Evolutionary conservation across 2,329 filamentous ascomycete species (phyloP).

Genomic region (Fusarium luffae): DNA sequence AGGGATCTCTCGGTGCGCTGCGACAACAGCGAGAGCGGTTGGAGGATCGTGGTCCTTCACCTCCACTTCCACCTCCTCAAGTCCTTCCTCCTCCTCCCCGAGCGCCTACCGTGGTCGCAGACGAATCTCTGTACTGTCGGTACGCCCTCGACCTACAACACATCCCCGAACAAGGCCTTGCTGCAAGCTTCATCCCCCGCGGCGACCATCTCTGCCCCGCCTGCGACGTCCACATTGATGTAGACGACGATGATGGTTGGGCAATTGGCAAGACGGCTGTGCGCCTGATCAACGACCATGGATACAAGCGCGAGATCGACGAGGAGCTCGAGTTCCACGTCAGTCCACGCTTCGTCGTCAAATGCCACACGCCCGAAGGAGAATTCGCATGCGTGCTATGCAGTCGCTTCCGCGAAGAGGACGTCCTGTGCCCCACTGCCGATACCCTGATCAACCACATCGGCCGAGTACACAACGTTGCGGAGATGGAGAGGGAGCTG

Average conservation of each 20-base stretch:
- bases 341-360: slow-evolving; percentile 40
- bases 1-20: slow-evolving; percentile 36
- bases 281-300: slow-evolving; percentile 18
- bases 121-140: slow-evolving; percentile 38
- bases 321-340: slow-evolving; percentile 41
- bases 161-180: slow-evolving; percentile 20
- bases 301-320: slow-evolving; percentile 36
- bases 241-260: slow-evolving; percentile 40
- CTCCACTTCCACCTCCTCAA: not conserved
- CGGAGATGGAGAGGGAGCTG: slow-evolving; percentile 38
- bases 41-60: slow-evolving; percentile 5
- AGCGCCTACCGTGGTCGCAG: slow-evolving; percentile 11
- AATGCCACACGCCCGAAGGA: slow-evolving; percentile 41
- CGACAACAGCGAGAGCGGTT: slow-evolving; percentile 39
- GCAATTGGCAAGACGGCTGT: slow-evolving; percentile 34
- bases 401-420: slow-evolving; percentile 33
- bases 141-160: slow-evolving; percentile 42
- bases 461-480: slow-evolving; percentile 28
- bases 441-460: slow-evolving; percentile 39
- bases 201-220: slow-evolving; percentile 35
- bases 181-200: slow-evolving; percentile 29
- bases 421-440: slow-evolving; percentile 33
- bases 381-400: slow-evolving; percentile 42
- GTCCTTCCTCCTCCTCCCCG: not conserved
- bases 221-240: slow-evolving; percentile 30